A percentile compares a stretch with the other conserved stretches of the same genome.
phyloP scores from a whole-genome alignment of 2,329 filamentous ascomycete genomes.

The Botrytis byssoidea region DNA sequence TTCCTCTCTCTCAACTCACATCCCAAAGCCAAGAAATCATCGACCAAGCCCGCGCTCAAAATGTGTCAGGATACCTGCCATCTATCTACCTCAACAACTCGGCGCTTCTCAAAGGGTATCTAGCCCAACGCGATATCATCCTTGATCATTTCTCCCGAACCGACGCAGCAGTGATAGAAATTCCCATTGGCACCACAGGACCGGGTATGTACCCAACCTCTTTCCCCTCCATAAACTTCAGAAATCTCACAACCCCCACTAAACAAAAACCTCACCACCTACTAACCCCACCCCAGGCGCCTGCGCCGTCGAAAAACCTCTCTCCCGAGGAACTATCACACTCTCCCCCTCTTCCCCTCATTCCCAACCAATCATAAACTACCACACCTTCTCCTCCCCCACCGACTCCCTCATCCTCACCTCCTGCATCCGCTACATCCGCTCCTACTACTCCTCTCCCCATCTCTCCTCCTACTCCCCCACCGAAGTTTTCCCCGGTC shows the following conservation, averaged over 20 bases:
- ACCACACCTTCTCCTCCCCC: neutral
- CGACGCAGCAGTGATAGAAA: neutral
- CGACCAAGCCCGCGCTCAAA: neutral
- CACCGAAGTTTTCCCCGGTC: neutral
- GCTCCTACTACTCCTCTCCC: neutral
- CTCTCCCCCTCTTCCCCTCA: neutral
- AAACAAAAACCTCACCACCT: neutral
- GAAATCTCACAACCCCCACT: neutral
- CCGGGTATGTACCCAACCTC: neutral
- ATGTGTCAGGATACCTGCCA: neutral
- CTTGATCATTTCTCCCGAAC: neutral
- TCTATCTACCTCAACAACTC: neutral
- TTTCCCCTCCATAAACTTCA: neutral
- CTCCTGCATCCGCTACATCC: neutral
- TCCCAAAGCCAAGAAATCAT: neutral
- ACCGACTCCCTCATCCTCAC: neutral
- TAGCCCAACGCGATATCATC: neutral
- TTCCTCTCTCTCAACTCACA: neutral
- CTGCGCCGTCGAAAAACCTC: neutral
- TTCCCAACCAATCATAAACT: neutral
- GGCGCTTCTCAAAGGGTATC: neutral
- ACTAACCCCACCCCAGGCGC: neutral
- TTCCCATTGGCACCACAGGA: neutral
- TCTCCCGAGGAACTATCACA: neutral
- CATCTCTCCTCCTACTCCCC: neutral